phyloP scores from a whole-genome alignment of 192 early-diverging fungal genomes.

The Coemansia nantahalensis region DNA sequence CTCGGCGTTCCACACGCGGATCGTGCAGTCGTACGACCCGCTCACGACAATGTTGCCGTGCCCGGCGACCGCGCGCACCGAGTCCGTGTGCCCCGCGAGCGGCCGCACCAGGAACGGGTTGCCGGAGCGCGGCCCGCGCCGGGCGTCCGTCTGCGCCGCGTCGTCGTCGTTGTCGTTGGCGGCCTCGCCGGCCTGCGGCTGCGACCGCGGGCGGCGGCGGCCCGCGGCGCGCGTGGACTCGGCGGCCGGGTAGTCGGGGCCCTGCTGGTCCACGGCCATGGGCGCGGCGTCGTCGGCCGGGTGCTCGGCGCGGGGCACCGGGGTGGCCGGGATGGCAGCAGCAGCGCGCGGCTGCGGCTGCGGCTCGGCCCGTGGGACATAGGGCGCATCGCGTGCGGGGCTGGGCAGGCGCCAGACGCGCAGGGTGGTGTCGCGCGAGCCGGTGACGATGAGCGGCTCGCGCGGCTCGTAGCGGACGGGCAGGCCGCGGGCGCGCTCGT shows the following conservation, averaged over 20 bases:
- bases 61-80: constrained; percentile 92
- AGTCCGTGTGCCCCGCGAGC: constrained; percentile 82
- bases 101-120: constrained; percentile 86
- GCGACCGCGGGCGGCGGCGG: neutral
- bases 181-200: neutral
- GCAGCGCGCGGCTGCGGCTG: neutral
- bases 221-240: neutral
- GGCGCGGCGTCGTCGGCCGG: neutral
- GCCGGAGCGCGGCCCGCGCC: neutral
- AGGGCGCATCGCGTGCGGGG: constrained; percentile 59
- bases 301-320: constrained; percentile 9
- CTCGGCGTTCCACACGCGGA: constrained; percentile 87
- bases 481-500: constrained; percentile 28
- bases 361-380: constrained; percentile 16
- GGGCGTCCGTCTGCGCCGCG: neutral
- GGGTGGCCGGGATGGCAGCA: neutral
- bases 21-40: constrained; percentile 89
- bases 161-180: neutral
- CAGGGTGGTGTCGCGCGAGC: constrained; percentile 90
- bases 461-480: constrained; percentile 59
- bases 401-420: constrained; percentile 92
- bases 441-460: constrained; percentile 88
- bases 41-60: constrained; percentile 82
- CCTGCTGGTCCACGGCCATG: constrained; percentile 21
- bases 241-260: neutral